phyloP scores from a whole-genome alignment of 2,329 filamentous ascomycete genomes.

The Pleomassaria siparia region DNA sequence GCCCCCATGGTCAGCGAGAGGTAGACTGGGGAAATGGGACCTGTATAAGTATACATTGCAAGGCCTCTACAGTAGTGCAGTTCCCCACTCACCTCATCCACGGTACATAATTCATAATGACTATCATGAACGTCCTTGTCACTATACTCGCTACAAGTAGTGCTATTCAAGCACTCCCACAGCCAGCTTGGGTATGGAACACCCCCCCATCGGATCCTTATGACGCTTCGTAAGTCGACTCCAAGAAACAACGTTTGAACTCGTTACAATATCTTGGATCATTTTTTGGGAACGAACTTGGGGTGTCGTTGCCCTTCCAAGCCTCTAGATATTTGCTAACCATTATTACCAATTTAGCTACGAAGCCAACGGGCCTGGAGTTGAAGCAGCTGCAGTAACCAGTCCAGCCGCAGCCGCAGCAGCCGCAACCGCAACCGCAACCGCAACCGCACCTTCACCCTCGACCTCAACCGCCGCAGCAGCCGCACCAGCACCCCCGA shows the following conservation, averaged over 20 bases:
- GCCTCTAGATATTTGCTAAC: too few species aligned
- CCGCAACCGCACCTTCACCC: conserved; percentile 12
- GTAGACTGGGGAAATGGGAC: too few species aligned
- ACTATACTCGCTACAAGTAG: conserved; percentile 32
- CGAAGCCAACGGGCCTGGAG: too few species aligned
- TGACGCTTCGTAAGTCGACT: too few species aligned
- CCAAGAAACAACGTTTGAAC: too few species aligned
- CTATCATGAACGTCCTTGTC: conserved; percentile 38
- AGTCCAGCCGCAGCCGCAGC: not conserved
- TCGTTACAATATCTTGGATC: too few species aligned
- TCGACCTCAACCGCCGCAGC: conserved; percentile 3
- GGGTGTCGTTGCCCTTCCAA: too few species aligned
- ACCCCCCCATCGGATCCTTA: not conserved
- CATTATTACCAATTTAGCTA: too few species aligned
- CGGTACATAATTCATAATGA: conserved; percentile 33
- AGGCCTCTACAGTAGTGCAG: not conserved
- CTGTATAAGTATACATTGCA: conserved; percentile 5
- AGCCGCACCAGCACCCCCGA: not conserved
- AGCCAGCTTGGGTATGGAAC: conserved; percentile 1
- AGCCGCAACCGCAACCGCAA: conserved; percentile 10
- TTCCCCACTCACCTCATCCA: conserved; percentile 19
- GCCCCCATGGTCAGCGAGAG: not conserved
- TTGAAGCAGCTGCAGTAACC: not conserved
- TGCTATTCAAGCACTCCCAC: conserved; percentile 36
- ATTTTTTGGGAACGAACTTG: too few species aligned